Conservation (phyloP, 805 yeast genomes). For the Blastobotrys robertii region DNA sequence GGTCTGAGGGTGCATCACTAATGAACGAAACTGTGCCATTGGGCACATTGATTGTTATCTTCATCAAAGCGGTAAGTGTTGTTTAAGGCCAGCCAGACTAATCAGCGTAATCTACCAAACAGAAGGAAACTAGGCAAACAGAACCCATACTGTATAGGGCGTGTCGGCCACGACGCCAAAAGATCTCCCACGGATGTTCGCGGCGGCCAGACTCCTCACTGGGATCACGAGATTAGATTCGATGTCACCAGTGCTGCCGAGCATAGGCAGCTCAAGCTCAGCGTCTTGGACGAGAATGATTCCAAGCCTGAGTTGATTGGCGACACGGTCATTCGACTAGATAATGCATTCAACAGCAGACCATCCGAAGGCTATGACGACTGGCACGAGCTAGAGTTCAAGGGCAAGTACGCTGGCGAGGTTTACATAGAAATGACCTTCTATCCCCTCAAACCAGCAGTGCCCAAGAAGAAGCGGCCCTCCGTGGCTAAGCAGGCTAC, state of each 20-base stretch:
- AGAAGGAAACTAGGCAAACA: conserved; percentile 83
- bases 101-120: conserved; percentile 67
- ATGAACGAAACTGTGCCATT: conserved; percentile 3
- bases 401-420: conserved; percentile 74
- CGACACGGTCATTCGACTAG: conserved; percentile 66
- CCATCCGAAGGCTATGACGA: conserved; percentile 69
- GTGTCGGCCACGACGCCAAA: conserved; percentile 74
- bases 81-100: background rate
- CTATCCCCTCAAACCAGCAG: conserved; percentile 42
- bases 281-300: conserved; percentile 76
- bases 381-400: conserved; percentile 68
- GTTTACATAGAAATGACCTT: conserved; percentile 87
- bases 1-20: too few relatives aligned
- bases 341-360: conserved; percentile 57
- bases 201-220: conserved; percentile 91
- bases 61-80: conserved; percentile 26
- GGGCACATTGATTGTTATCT: conserved; percentile 62
- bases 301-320: conserved; percentile 74
- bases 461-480: conserved; percentile 13
- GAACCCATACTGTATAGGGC: conserved; percentile 76
- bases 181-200: conserved; percentile 68
- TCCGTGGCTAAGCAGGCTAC: too few relatives aligned
- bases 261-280: conserved; percentile 54
- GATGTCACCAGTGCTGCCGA: conserved; percentile 21
- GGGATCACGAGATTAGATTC: conserved; percentile 40